Base-by-base conservation (phyloP, 257 asterid genomes). In the Marsdenia floribunda region DNA sequence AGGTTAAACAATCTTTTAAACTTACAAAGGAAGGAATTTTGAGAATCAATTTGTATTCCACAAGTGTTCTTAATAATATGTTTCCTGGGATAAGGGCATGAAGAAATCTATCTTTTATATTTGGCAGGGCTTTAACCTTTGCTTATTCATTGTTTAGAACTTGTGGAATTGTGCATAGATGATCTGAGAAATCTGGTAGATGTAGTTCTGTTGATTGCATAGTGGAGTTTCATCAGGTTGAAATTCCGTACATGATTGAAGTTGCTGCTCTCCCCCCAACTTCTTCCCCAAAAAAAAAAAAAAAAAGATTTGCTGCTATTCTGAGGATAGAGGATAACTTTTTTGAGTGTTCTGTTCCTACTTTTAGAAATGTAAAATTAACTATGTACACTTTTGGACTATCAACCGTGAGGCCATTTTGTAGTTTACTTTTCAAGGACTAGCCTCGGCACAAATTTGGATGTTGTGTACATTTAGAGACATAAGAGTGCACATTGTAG, bases 141-240 rank as follows among this genome's bases (percentile, higher is more conserved):
- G n/a, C n/a, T n/a, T n/a, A n/a, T n/a, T n/a, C n/a, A n/a, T n/a
- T n/a, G 33, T 68, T 42, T 65, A 44, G 59, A 22, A 8, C 40
- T 22, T 22, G n/a, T 46, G 19, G 58, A 29, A 58, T 58, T 58
- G 65, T n/a, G 14, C 40, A 46, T 47, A 9, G 73, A 46, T 18
- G 13, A 47, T 47, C 40, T 24, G 14, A 8, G 40, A 46, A 42
- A 44, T 19, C n/a, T 68, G 40, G 21, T 22, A 10, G 8, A 24
- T 69, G 2, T 46, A 2, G 37, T 26, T 22, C 40, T 44, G 58
- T 70, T 63, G 24, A 38, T 46, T 24, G 19, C 16, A 26, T 49
- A 18, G 50, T 46, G 54, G 49, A 73, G 59, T 65, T 60, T 60
- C 24, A 64, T 61, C 47, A 10, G 55, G 49, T 72, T 70, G 26